Evolutionary conservation across 2,329 filamentous ascomycete genomes (phyloP), one percentile per base, ranked within the genome.

Genomic region (Xylariaceae sp.): DNA sequence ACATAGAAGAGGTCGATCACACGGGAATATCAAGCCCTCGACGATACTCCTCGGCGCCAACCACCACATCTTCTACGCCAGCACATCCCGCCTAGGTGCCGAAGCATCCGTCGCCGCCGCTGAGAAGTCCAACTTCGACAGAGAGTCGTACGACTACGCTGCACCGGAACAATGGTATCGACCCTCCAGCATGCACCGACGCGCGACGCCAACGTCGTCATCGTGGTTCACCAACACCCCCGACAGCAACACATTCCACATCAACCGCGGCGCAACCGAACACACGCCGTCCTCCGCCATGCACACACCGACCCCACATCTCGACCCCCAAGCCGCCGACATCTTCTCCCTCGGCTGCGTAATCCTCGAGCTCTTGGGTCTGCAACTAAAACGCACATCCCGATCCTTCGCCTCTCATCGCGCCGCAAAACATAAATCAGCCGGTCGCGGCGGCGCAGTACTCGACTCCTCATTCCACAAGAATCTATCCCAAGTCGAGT

Each of bases 301-400:
- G 18, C 61, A 70, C 31, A 61, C 67, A 1, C 67, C 72, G 1
- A 72, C 70, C 19, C 70, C 72, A 1, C 72, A 73, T 33, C 68
- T 76, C 15, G 73, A 78, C 55, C 73, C 76, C 3, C 78, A 81
- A 55, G 77, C 80, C 52, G 81, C 83, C 40, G 87, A 90, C 62
- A 73, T 90, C 17, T 91, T 87, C 68, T 87, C 85, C 3, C 73
- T 90, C 1, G 87, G 82, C 10, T 87, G 86, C 64, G 76, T 90
- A 45, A 86, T 86, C 52, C 72, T 90, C 14, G 87, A 91, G 55
- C 76, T 90, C 30, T 63, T 90, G 17, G 83, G 82, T 18, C 83
- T 87, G 60, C 71, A 87, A 49, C 67, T 89, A 52, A 87, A 88
- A 64, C 83, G 84, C 57, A 81, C 83, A 46, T 75, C 80, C 1